phyloP scores from a whole-genome alignment of 202 grass and related monocot species.

The Setaria italica region DNA sequence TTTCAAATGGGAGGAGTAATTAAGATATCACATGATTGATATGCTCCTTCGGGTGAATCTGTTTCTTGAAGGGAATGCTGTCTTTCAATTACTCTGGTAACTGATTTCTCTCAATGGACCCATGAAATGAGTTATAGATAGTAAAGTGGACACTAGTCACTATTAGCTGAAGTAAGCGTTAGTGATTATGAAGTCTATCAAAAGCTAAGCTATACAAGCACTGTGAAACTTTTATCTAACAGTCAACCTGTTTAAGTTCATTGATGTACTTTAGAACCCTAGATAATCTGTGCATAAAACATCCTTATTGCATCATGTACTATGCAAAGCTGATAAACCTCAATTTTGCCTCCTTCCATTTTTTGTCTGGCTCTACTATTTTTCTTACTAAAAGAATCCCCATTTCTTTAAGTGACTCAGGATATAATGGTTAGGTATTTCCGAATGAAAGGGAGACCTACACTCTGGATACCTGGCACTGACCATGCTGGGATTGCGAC shows the following conservation, averaged over 20 bases:
- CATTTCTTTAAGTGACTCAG: constrained; percentile 65
- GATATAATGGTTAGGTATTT: constrained; percentile 99
- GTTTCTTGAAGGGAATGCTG: constrained; percentile 1
- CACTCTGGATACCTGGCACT: constrained; percentile 96
- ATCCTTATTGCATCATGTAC: not conserved
- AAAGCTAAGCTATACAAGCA: not conserved
- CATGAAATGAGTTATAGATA: constrained; percentile 12
- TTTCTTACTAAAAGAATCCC: constrained; percentile 48
- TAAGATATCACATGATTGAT: constrained; percentile 5
- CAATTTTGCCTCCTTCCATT: constrained; percentile 15
- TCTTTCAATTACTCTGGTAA: not conserved
- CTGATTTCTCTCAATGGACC: not conserved
- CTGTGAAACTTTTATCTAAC: constrained; percentile 22
- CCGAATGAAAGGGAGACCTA: constrained; percentile 94
- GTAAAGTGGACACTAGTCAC: not conserved
- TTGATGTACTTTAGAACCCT: constrained; percentile 36
- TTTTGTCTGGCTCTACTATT: constrained; percentile 9
- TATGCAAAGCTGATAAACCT: constrained; percentile 22
- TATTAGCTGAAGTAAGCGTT: constrained; percentile 1
- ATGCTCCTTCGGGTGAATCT: not conserved
- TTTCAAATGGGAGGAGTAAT: not conserved
- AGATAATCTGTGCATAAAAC: not conserved
- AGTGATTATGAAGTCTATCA: not conserved
- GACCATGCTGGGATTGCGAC: constrained; percentile 99
- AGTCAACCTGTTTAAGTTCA: constrained; percentile 25